Conservation (phyloP, 345 rosid genomes). For the Schrenkiella parvula region DNA sequence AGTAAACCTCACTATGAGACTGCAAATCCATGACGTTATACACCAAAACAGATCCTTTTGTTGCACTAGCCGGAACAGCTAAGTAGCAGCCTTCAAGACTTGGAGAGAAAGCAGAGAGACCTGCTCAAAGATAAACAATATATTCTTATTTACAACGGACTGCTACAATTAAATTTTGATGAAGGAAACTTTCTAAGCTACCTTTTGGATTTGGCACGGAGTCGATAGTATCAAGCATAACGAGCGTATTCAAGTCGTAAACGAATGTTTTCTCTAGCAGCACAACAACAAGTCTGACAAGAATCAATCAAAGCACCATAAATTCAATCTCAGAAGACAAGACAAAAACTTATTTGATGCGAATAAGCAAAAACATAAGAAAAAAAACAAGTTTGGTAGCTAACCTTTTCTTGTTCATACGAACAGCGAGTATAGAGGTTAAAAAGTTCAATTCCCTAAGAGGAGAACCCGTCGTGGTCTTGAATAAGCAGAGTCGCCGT, state of each 20-base stretch:
- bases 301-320: slow-evolving; percentile 7
- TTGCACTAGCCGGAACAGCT: slow-evolving; percentile 84
- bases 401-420: slow-evolving; percentile 72
- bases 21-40: slow-evolving; percentile 81
- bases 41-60: slow-evolving; percentile 76
- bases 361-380: not conserved
- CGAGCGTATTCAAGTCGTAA: slow-evolving; percentile 66
- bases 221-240: slow-evolving; percentile 68
- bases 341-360: not conserved
- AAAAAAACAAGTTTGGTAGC: not conserved
- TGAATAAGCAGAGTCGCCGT: slow-evolving; percentile 72
- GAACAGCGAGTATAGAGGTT: slow-evolving; percentile 82
- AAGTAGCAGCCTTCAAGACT: slow-evolving; percentile 78
- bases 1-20: slow-evolving; percentile 77
- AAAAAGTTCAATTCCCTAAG: slow-evolving; percentile 71
- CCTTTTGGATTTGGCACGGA: slow-evolving; percentile 83
- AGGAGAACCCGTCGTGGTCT: slow-evolving; percentile 58
- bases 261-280: slow-evolving; percentile 77
- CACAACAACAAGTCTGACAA: slow-evolving; percentile 76
- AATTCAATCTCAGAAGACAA: not conserved
- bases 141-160: not conserved
- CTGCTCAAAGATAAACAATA: slow-evolving; percentile 34
- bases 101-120: slow-evolving; percentile 87
- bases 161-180: not conserved
- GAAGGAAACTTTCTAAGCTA: slow-evolving; percentile 14